A percentile compares a stretch with the other conserved stretches of the same genome.
These are phyloP conservation scores for Histomonas meleagridis DNA, from an alignment of 208 protist genomes.

Conservation along the genomic window DNA sequence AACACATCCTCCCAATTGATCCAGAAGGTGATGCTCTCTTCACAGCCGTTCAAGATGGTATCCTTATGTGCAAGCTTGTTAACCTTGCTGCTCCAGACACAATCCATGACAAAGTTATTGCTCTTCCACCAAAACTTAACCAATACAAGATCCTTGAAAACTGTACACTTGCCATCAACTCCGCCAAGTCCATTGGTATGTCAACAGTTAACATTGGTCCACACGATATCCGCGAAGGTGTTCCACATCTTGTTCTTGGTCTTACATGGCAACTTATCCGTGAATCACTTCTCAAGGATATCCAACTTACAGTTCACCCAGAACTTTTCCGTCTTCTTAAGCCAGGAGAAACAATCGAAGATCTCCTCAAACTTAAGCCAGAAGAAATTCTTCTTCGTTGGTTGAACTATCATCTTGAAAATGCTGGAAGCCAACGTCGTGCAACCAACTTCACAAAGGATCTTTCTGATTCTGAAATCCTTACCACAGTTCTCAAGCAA, in stretches of 20 bases:
- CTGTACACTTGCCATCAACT: slow-evolving; percentile 43
- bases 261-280: slow-evolving; percentile 55
- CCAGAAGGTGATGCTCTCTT: slow-evolving; percentile 29
- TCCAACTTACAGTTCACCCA: slow-evolving; percentile 53
- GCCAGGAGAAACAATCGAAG: slow-evolving; percentile 52
- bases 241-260: slow-evolving; percentile 49
- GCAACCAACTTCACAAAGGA: slow-evolving; percentile 54
- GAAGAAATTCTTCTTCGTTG: slow-evolving; percentile 57
- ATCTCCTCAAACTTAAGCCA: slow-evolving; percentile 54
- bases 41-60: slow-evolving; percentile 45
- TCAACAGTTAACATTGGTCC: slow-evolving; percentile 47
- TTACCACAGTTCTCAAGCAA: slow-evolving; percentile 52
- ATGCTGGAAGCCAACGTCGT: slow-evolving; percentile 38
- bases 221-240: slow-evolving; percentile 45
- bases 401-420: slow-evolving; percentile 60
- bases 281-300: slow-evolving; percentile 44
- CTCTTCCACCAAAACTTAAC: slow-evolving; percentile 40
- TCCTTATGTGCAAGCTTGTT: slow-evolving; percentile 49
- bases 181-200: slow-evolving; percentile 51
- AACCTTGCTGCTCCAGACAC: slow-evolving; percentile 49
- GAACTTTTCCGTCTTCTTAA: slow-evolving; percentile 55
- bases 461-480: slow-evolving; percentile 49
- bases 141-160: slow-evolving; percentile 51
- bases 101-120: slow-evolving; percentile 49
- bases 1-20: slow-evolving; percentile 40